phyloP scores from a whole-genome alignment of 2,329 filamentous ascomycete species.

The Xylariaceae sp. region DNA sequence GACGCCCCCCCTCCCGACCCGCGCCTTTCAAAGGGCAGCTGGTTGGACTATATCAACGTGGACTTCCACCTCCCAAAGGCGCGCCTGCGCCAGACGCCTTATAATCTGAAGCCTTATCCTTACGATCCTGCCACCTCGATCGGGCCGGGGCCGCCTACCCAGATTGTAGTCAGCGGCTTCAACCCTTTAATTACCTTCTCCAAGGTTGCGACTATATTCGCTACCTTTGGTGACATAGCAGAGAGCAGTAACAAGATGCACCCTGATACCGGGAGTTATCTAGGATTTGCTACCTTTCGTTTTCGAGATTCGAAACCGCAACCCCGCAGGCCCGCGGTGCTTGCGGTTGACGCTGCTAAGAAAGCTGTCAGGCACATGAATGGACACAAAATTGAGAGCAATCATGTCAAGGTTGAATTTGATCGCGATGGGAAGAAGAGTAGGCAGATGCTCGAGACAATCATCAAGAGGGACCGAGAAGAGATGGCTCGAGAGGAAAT shows the following conservation, averaged over 20 bases:
- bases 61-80: conserved; percentile 68
- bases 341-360: conserved; percentile 76
- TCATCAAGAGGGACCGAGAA: conserved; percentile 64
- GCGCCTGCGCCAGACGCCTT: conserved; percentile 67
- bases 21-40: conserved; percentile 66
- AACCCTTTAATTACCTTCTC: conserved; percentile 81
- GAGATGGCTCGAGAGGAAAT: conserved; percentile 53
- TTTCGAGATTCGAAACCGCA: conserved; percentile 69
- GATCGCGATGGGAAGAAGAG: conserved; percentile 86
- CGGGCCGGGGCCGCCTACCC: conserved; percentile 82
- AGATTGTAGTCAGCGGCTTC: conserved; percentile 93
- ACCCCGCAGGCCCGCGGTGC: conserved; percentile 50
- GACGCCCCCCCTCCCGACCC: conserved; percentile 77
- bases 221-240: conserved; percentile 79
- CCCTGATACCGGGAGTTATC: conserved; percentile 86
- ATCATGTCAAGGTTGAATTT: conserved; percentile 75
- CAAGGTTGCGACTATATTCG: conserved; percentile 71
- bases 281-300: conserved; percentile 87
- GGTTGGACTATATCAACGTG: conserved; percentile 63
- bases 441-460: conserved; percentile 69
- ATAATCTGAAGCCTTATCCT: conserved; percentile 74
- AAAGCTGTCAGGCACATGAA: conserved; percentile 73
- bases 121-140: conserved; percentile 81
- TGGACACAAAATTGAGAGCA: conserved; percentile 73
- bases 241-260: conserved; percentile 93